Evolutionary conservation across 2,329 filamentous ascomycete species (phyloP).

Genomic region (Colletotrichum tofieldiae): DNA sequence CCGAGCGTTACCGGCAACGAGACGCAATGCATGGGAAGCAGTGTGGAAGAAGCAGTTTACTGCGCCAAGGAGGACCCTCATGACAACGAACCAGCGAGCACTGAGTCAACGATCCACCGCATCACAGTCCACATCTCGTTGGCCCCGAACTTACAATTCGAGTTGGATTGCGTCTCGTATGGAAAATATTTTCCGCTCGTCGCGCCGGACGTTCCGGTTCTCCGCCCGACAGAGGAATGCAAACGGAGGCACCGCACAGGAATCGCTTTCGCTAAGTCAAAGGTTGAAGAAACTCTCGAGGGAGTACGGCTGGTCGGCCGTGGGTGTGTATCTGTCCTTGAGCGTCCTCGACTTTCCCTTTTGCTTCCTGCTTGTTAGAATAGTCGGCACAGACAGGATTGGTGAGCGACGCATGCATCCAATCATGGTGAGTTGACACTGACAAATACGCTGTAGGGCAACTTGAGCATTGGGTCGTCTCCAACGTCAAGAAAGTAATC

Average conservation of each 20-base stretch:
- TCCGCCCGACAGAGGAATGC: constrained; percentile 34
- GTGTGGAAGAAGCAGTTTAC: constrained; percentile 35
- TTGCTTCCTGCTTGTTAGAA: constrained; percentile 89
- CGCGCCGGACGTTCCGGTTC: constrained; percentile 42
- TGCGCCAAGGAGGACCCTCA: constrained; percentile 18
- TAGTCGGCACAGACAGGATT: constrained; percentile 88
- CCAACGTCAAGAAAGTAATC: constrained; percentile 70
- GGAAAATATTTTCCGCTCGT: constrained; percentile 23
- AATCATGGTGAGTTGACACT: constrained; percentile 13
- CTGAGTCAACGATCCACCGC: constrained; percentile 1
- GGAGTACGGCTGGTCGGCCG: constrained; percentile 94
- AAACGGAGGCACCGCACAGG: constrained; percentile 25
- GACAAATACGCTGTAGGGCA: constrained; percentile 60
- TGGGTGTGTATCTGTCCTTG: constrained; percentile 90
- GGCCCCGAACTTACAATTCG: constrained; percentile 25
- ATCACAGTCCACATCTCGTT: constrained; percentile 15
- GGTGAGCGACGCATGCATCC: constrained; percentile 64
- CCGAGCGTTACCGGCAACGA: constrained; percentile 28
- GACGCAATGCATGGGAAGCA: constrained; percentile 33
- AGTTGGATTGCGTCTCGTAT: constrained; percentile 33
- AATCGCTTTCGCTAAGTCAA: constrained; percentile 72
- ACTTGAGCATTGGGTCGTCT: constrained; percentile 78
- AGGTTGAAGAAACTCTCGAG: constrained; percentile 86
- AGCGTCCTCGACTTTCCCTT: constrained; percentile 94
- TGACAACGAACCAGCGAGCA: constrained; percentile 11